These are phyloP conservation scores for Leucocoprinus sp. DNA, from an alignment of 768 basidiomycete genomes.

Conservation along the genomic window DNA sequence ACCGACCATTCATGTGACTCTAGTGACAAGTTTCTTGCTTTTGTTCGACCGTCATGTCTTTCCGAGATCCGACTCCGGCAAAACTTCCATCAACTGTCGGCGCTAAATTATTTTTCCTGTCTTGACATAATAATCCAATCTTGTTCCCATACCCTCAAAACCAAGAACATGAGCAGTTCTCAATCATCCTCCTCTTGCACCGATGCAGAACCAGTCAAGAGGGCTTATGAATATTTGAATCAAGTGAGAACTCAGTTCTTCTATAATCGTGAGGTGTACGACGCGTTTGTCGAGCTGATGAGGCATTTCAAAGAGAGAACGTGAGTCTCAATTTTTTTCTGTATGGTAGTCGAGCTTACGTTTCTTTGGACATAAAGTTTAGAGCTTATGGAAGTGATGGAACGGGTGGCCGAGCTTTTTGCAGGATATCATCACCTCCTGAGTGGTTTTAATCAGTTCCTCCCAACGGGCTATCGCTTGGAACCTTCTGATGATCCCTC, in stretches of 20 bases:
- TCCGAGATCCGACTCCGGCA: neutral
- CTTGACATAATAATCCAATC: neutral
- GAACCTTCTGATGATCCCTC: constrained; percentile 10
- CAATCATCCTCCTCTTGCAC: neutral
- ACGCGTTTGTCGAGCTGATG: constrained; percentile 10
- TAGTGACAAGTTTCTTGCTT: neutral
- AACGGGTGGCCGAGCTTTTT: constrained; percentile 10
- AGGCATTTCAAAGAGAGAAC: constrained; percentile 8
- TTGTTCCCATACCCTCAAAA: constrained; percentile 1
- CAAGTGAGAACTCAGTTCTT: constrained; percentile 10
- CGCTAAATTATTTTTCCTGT: constrained; percentile 7
- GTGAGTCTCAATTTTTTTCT: neutral
- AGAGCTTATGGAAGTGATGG: constrained; percentile 11
- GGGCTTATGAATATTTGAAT: constrained; percentile 9
- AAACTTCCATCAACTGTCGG: constrained; percentile 1
- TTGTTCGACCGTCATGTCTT: neutral
- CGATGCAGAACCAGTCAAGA: neutral
- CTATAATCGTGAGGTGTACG: constrained; percentile 8
- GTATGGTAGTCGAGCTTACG: neutral
- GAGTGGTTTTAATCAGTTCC: constrained; percentile 11
- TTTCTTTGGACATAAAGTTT: neutral
- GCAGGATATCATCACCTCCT: constrained; percentile 10
- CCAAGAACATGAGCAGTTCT: constrained; percentile 6
- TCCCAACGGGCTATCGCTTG: constrained; percentile 11
- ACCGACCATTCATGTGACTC: constrained; percentile 5